Base-by-base conservation (phyloP, 106 monocot species). In the Allium sativum region DNA sequence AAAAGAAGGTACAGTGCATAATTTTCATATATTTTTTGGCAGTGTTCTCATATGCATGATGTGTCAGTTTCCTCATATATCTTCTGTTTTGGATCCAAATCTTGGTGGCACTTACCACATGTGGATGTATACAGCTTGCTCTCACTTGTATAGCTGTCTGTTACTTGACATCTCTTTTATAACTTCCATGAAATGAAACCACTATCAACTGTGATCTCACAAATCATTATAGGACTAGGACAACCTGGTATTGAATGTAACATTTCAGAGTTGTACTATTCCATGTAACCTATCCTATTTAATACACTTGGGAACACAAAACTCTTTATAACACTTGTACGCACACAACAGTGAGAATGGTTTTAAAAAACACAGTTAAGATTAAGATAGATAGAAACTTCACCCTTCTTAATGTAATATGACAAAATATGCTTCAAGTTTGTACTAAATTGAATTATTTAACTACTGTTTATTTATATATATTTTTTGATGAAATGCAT, bases 11-110 rank as follows among this genome's bases (percentile, higher is more conserved):
- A 41, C 21, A 22, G 53, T 16, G 53, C 53, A 56, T 12, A 41
- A 14, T 58, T 41, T 41, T 58, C 21, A 45, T 55, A 56, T 45
- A 43, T 19, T 56, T 47, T 57, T 47, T 68, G 44, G 40, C 45
- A 46, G 56, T 68, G 58, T 18, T 47, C 55, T 20, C 66, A 71
- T 67, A 66, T 61, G 60, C 58, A 57, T 19, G 77, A 62, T 77
- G 66, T 44, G 21, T 62, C 52, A 65, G 20, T 66, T 71, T 6
- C 70, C 65, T 59, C 42, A 66, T 45, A 19, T 60, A 42, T 59
- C 12, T 6, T 13, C 54, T 44, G 50, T 22, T 46, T 62, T 11
- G 56, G 7, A 10, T 14, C 18, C 1, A 9, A 3, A 15, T 58
- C 55, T 21, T 61, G 12, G 44, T 61, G 61, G 61, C 61, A 45